Evolutionary conservation across 306 rosid species (phyloP).

Genomic region (Amphicarpaea edgeworthii): DNA sequence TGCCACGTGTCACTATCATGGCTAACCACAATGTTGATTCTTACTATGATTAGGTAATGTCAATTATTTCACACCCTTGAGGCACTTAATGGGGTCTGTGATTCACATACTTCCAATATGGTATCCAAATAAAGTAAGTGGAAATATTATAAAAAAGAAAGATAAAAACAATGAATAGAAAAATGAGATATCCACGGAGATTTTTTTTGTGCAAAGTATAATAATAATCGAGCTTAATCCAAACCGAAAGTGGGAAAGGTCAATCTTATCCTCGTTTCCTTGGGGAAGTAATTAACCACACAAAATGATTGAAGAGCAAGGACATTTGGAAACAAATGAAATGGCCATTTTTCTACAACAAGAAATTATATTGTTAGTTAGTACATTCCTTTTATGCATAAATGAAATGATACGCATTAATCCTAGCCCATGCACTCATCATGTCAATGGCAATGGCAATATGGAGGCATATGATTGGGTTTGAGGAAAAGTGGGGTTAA

Average conservation of each 20-base stretch:
- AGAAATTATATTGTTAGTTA: conserved; percentile 23
- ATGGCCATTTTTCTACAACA: conserved; percentile 4
- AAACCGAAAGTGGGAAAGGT: conserved; percentile 34
- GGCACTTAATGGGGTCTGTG: conserved; percentile 36
- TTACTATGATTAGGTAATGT: conserved; percentile 41
- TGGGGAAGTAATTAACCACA: conserved; percentile 35
- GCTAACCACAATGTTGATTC: conserved; percentile 37
- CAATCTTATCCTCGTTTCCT: conserved; percentile 44
- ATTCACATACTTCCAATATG: conserved; percentile 27
- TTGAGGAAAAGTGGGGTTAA: conserved; percentile 31
- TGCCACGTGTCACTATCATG: conserved; percentile 38
- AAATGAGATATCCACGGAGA: conserved; percentile 31
- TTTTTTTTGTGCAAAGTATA: conserved; percentile 23
- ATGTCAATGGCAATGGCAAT: background rate
- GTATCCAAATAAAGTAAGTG: conserved; percentile 40
- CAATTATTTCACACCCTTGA: conserved; percentile 43
- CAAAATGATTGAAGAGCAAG: conserved; percentile 34
- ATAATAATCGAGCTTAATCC: conserved; percentile 26
- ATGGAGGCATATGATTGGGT: conserved; percentile 33
- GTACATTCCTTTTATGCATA: conserved; percentile 43
- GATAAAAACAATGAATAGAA: conserved; percentile 31
- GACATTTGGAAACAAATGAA: conserved; percentile 31
- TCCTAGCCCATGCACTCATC: conserved; percentile 36
- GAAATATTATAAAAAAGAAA: conserved; percentile 30
- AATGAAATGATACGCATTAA: conserved; percentile 41